Conservation (phyloP, 179 eudicot species). For the Nepenthes alata region DNA sequence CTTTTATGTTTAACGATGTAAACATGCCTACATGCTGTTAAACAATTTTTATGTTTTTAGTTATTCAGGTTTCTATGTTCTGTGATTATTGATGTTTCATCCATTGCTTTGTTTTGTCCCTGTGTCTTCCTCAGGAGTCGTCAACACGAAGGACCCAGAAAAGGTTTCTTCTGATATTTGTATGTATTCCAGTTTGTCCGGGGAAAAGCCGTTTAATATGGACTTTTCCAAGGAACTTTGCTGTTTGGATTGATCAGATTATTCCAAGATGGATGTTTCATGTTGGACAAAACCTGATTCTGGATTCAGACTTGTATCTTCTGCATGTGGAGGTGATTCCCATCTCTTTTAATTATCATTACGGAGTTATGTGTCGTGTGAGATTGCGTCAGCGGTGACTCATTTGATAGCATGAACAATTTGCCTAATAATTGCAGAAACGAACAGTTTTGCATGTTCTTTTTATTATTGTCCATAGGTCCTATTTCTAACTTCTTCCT, state of each 20-base stretch:
- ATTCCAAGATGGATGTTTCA: conserved; percentile 80
- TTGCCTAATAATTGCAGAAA: no score
- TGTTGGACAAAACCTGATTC: conserved; percentile 52
- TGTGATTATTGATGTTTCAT: not conserved
- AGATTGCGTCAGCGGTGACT: not conserved
- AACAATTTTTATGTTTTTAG: no score
- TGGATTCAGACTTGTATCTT: conserved; percentile 79
- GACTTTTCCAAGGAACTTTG: conserved; percentile 56
- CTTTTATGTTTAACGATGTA: no score
- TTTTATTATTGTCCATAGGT: no score
- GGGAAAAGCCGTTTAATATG: conserved; percentile 79
- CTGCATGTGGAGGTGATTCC: conserved; percentile 55
- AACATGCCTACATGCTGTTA: no score
- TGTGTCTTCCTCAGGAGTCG: conserved; percentile 22
- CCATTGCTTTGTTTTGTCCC: not conserved
- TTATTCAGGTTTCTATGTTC: not conserved
- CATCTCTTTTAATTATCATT: not conserved
- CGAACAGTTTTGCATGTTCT: no score
- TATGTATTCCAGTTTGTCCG: conserved; percentile 86
- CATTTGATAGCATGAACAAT: no score
- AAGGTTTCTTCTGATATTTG: conserved; percentile 32
- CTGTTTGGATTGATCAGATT: conserved; percentile 59
- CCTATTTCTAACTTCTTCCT: no score
- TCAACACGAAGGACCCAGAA: conserved; percentile 14
- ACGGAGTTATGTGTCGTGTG: not conserved